Percentiles rank a stretch among this genome's conserved stretches.
Evolutionary conservation across 176 grass and related monocot species (phyloP).

Genomic region (Musa itinerans): DNA sequence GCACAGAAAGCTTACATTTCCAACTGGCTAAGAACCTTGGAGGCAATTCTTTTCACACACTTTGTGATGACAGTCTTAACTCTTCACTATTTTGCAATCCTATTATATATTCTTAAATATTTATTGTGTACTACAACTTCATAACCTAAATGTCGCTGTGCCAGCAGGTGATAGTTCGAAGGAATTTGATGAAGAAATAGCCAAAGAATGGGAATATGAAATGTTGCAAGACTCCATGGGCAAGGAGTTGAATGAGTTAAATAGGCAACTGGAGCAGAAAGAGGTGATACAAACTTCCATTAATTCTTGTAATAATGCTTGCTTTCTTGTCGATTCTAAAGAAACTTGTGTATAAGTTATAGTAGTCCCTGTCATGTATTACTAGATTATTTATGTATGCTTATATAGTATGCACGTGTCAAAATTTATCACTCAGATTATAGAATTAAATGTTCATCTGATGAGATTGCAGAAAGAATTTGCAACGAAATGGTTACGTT

Average conservation of each 20-base stretch:
- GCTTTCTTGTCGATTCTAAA: not conserved
- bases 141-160: not conserved
- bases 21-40: conserved; percentile 56
- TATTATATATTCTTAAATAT: too few relatives aligned
- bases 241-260: conserved; percentile 96
- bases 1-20: conserved; percentile 63
- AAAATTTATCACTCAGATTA: too few relatives aligned
- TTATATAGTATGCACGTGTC: too few relatives aligned
- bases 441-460: too few relatives aligned
- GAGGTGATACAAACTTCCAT: conserved; percentile 42
- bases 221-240: conserved; percentile 88
- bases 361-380: too few relatives aligned
- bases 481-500: too few relatives aligned
- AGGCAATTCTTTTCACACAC: conserved; percentile 33
- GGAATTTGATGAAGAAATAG: conserved; percentile 86
- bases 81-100: conserved; percentile 2
- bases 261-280: conserved; percentile 82
- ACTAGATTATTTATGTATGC: too few relatives aligned
- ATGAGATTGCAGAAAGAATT: too few relatives aligned
- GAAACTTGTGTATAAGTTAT: too few relatives aligned
- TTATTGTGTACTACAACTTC: too few relatives aligned
- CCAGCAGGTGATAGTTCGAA: conserved; percentile 48
- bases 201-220: conserved; percentile 94
- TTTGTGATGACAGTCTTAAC: conserved; percentile 2
- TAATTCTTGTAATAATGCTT: not conserved